phyloP scores from a whole-genome alignment of 495 filamentous ascomycete species.

The Astrothelium subdiscretum region DNA sequence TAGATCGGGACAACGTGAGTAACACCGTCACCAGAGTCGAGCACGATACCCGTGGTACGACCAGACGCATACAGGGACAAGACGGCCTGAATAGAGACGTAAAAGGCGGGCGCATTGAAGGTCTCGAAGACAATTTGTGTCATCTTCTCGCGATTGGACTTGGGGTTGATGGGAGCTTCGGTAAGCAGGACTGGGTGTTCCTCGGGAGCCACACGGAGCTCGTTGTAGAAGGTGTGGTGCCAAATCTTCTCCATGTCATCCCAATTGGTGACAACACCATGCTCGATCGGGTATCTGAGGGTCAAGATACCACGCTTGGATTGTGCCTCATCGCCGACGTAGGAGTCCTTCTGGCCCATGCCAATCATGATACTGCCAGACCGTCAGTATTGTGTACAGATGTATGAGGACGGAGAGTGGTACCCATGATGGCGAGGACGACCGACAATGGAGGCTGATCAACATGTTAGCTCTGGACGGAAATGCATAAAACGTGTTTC shows the following conservation, averaged over 20 bases:
- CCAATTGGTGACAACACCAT: slow-evolving; percentile 99
- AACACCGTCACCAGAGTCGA: slow-evolving; percentile 99
- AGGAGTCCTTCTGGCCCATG: slow-evolving; percentile 99
- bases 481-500: background rate
- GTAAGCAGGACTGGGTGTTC: slow-evolving; percentile 99
- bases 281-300: slow-evolving; percentile 97
- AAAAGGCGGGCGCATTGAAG: slow-evolving; percentile 99
- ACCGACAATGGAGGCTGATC: slow-evolving; percentile 90
- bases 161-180: slow-evolving; percentile 99
- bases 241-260: slow-evolving; percentile 99
- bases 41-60: slow-evolving; percentile 99
- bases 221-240: slow-evolving; percentile 99
- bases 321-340: slow-evolving; percentile 98
- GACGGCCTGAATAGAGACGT: slow-evolving; percentile 99
- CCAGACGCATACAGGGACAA: slow-evolving; percentile 98
- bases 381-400: slow-evolving; percentile 25
- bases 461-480: slow-evolving; percentile 17
- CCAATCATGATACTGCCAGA: slow-evolving; percentile 94
- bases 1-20: slow-evolving; percentile 99
- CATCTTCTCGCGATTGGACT: slow-evolving; percentile 99
- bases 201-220: slow-evolving; percentile 98
- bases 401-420: slow-evolving; percentile 19
- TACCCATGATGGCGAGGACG: slow-evolving; percentile 99
- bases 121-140: slow-evolving; percentile 99
- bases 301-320: slow-evolving; percentile 99